Base-by-base conservation (phyloP, 1,139 yeast species). In the Yamadazyma taylorii region DNA sequence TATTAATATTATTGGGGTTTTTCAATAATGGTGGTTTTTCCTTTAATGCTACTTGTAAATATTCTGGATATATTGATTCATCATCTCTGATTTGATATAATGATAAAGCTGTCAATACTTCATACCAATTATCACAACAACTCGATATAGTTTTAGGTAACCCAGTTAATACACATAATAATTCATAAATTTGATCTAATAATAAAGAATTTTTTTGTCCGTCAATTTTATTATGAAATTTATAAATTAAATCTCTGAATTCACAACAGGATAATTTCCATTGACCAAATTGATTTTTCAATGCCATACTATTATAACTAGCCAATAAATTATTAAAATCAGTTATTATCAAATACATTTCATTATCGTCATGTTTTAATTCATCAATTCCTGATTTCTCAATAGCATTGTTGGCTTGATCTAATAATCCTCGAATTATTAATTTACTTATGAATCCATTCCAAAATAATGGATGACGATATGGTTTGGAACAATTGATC, bases 91-190 rank as follows among this genome's bases (percentile, higher is more conserved):
- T 78, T 52, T 79, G 81, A 55, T 69, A 88, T 36, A 80, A 65
- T 19, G 80, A 64, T 30, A 83, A 70, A 1, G 86, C 83, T 33
- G 78, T 68, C 33, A 79, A 69, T 14, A 81, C 70, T 52, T 86
- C 95, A 55, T 80, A 85, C 96, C 96, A 87, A 1, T 75, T 62
- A 5, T 65, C 62, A 24, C 83, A 69, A 38, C 60, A 65, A 12
- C 61, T 62, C 2, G 76, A 54, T 17, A 81, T 79, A 0, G 79
- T 63, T 30, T 69, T 67, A 10, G 75, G 71, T 36, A 75, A 69
- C 1, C 90, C 90, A 2, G 80, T 68, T 38, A 76, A 51, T 4
- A 75, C 63, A 27, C 68, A 58, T 2, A 75, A 48, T 24, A 78
- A 48, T 35, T 73, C 77, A 39, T 60, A 60, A 12, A 78, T 56